Evolutionary conservation across 2,329 filamentous ascomycete genomes (phyloP).

Genomic region (Beauveria brongniartii): DNA sequence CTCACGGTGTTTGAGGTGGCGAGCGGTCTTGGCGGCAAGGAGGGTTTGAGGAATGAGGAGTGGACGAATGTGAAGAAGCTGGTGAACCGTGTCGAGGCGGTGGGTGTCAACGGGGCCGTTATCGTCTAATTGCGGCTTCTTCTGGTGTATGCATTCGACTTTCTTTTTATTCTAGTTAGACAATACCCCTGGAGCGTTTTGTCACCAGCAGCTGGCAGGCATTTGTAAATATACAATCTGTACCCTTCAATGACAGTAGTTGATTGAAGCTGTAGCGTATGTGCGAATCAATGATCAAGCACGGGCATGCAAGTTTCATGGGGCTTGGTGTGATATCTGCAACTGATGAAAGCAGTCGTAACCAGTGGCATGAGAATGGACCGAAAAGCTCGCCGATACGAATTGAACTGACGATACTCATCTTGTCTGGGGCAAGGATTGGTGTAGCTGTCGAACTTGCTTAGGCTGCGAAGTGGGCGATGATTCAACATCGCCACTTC

Average conservation of each 20-base stretch:
- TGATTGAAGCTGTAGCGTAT: neutral
- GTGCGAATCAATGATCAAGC: neutral
- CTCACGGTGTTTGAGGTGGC: slow-evolving; percentile 92
- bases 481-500: neutral
- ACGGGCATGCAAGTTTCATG: too few relatives aligned
- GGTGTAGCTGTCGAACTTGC: neutral
- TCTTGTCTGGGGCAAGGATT: neutral
- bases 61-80: slow-evolving; percentile 92
- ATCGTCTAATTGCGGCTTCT: slow-evolving; percentile 22
- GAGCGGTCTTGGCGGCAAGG: slow-evolving; percentile 71
- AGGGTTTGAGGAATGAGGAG: slow-evolving; percentile 75
- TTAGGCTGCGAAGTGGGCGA: neutral
- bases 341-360: too few relatives aligned
- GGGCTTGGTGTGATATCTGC: too few relatives aligned
- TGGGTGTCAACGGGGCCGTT: slow-evolving; percentile 41
- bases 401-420: neutral
- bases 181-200: slow-evolving; percentile 8
- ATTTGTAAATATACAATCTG: slow-evolving; percentile 8
- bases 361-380: too few relatives aligned
- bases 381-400: too few relatives aligned
- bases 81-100: slow-evolving; percentile 64
- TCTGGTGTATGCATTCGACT: neutral
- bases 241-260: neutral
- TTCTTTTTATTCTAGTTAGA: neutral
- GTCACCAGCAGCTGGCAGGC: slow-evolving; percentile 4